Evolutionary conservation across 1,139 yeast genomes (phyloP), one percentile per base, ranked within the genome.

Genomic region (Debaryomyces nepalensis): DNA sequence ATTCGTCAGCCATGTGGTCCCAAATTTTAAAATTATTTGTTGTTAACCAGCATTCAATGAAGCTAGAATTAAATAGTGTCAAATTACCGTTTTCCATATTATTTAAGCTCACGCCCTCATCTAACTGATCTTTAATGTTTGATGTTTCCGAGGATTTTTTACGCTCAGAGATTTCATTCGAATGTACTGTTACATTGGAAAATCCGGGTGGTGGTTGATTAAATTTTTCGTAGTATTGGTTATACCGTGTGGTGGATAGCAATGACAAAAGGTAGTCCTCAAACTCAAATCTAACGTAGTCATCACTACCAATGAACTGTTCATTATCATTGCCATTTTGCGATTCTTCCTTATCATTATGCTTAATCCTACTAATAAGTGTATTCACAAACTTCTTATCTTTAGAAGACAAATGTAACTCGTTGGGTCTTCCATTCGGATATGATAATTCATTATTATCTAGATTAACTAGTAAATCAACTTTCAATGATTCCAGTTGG

Each of bases 261-360:
- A 93, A 64, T 11, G 95, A 88, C 49, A 86, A 76, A 26, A 91
- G 64, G 58, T 93, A 93, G 55, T 90, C 97, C 58, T 93, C 99
- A 64, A 91, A 91, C 53, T 84, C 89, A 63, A 83, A 78, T 42
- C 99, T 71, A 26, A 93, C 84, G 54, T 84, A 87, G 61, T 93
- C 99, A 54, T 93, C 97, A 53, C 90, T 87, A 1, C 98, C 98
- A 10, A 67, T 48, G 46, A 57, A 74, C 18, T 56, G 57, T 22
- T 63, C 66, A 11, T 61, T 64, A 24, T 55, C 52, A 12, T 50
- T 51, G 42, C 42, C 44, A 11, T 41, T 22, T 9, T 36, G 33
- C 24, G 26, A 27, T 16, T 30, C 37, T 9, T 14, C 29, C 5
- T 36, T 18, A 15, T 26, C 33, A 7, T 41, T 41, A 14, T 48